Conservation (phyloP, 139 green algal species). For the Chlamydomonas sp. region DNA sequence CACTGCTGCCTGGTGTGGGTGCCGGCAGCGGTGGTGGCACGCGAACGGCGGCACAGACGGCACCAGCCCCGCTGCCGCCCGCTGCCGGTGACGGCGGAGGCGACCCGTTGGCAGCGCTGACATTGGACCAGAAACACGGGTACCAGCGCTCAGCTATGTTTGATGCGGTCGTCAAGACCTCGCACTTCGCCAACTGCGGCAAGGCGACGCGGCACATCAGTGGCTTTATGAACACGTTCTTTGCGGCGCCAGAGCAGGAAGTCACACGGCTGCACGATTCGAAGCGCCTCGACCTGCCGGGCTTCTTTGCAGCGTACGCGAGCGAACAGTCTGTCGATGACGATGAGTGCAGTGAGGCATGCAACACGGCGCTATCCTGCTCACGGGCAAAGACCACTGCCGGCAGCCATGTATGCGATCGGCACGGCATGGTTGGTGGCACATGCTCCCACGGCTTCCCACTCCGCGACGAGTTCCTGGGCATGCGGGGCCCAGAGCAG, state of each 20-base stretch:
- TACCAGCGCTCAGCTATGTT: neutral
- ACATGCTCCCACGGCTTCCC: conserved; percentile 3
- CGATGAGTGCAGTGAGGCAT: neutral
- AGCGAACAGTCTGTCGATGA: neutral
- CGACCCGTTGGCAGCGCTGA: no score
- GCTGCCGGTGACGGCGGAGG: no score
- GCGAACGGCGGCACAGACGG: no score
- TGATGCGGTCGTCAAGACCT: conserved; percentile 9
- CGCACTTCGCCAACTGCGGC: conserved; percentile 7
- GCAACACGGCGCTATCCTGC: neutral
- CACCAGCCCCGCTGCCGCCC: no score
- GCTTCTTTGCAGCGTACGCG: no score
- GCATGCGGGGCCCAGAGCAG: conserved; percentile 13
- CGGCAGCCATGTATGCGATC: neutral
- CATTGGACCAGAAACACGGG: neutral
- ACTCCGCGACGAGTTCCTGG: neutral
- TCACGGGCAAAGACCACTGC: neutral
- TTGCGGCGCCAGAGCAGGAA: neutral
- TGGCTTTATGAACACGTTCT: neutral
- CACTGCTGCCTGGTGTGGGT: no score
- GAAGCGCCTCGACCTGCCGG: neutral
- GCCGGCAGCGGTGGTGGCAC: no score
- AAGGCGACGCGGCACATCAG: neutral
- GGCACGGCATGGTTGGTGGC: conserved; percentile 8
- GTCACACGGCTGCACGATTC: neutral